Evolutionary conservation across 164 flowering plant species (phyloP).

Genomic region (Nymphaea thermarum): DNA sequence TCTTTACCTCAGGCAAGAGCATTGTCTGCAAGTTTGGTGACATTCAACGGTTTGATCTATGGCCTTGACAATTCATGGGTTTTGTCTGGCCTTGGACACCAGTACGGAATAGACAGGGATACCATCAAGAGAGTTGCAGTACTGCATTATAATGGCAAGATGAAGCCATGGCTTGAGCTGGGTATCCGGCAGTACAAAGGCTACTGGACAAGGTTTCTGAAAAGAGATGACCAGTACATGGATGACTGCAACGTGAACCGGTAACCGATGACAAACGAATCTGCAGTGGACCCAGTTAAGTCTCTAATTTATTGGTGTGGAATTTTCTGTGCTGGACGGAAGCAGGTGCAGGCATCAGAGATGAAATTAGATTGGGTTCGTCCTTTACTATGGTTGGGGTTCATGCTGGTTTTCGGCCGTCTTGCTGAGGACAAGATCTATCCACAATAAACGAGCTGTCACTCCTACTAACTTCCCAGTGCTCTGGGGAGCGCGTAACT

Average conservation of each 20-base stretch:
- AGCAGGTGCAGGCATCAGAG: not conserved
- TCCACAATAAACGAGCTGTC: not conserved
- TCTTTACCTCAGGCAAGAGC: conserved; percentile 19
- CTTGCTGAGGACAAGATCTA: not conserved
- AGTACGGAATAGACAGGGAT: conserved; percentile 31
- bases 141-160: conserved; percentile 85
- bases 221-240: conserved; percentile 48
- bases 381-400: not conserved
- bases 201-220: conserved; percentile 59
- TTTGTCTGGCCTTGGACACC: conserved; percentile 72
- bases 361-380: not conserved
- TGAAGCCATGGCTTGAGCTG: conserved; percentile 98
- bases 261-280: not conserved
- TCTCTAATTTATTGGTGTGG: not conserved
- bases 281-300: not conserved
- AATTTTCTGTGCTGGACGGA: not conserved
- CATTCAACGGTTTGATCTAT: conserved; percentile 50
- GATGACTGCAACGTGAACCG: conserved; percentile 66
- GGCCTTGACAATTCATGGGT: conserved; percentile 58
- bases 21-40: conserved; percentile 48
- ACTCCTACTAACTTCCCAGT: not conserved
- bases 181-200: conserved; percentile 61
- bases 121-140: conserved; percentile 45
- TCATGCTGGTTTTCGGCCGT: not conserved
- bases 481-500: not conserved